Conservation (phyloP, 176 grass and related monocot species). For the Poa annua region DNA sequence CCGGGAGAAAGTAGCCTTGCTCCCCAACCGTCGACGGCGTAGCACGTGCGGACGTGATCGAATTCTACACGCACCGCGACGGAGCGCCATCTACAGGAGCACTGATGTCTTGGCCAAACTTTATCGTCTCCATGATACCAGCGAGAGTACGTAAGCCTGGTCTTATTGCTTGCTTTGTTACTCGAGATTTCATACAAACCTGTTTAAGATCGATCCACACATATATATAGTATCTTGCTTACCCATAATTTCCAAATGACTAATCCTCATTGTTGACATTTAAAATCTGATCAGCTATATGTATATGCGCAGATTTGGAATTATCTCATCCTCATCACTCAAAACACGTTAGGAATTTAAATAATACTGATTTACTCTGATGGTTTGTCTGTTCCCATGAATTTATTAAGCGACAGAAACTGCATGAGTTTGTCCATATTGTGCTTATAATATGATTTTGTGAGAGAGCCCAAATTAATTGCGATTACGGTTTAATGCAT, state of each 20-base stretch:
- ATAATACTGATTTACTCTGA: neutral
- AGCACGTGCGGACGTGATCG: neutral
- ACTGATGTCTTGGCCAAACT: neutral
- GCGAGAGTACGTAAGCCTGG: neutral
- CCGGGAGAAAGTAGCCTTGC: neutral
- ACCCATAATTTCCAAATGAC: neutral
- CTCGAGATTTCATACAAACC: neutral
- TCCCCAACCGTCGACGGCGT: neutral
- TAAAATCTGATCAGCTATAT: neutral
- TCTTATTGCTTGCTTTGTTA: neutral
- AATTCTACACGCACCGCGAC: neutral
- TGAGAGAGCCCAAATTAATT: neutral
- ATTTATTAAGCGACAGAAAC: neutral
- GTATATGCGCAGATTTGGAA: neutral
- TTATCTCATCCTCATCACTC: neutral
- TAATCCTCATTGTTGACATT: neutral
- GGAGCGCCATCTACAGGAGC: neutral
- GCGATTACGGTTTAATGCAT: neutral
- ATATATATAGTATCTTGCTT: neutral
- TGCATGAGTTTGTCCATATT: neutral
- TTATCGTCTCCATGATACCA: slow-evolving; percentile 12
- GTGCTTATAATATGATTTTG: neutral
- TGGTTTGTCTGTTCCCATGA: neutral
- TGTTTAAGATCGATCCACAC: neutral
- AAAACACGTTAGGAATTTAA: neutral